Evolutionary conservation across 768 basidiomycete species (phyloP), one percentile per base, ranked within the genome.

Genomic region (Pleurotus djamor): DNA sequence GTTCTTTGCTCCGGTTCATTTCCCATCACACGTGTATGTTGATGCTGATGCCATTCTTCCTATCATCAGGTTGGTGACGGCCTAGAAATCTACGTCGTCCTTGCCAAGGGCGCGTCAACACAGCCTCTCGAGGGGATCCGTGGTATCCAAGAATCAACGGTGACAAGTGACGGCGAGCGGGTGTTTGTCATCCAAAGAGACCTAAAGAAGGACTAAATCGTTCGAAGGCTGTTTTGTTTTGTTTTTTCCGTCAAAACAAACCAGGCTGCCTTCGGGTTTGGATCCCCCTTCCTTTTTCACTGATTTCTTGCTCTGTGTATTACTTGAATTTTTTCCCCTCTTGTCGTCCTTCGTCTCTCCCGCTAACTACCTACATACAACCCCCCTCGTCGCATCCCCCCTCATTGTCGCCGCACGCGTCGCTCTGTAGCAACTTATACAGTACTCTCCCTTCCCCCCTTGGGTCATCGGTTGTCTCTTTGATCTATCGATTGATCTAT

Each of bases 31-130:
- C 66, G 7, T 64, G 34, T 43, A 36, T 64, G 43, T 62, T 65
- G 41, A 69, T 57, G 43, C 63, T 65, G 41, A 69, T 57, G 34
- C 38, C 33, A 45, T 47, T 28, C 38, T 45, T 50, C 47, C 37
- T 58, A 50, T 41, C 21, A 37, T 44, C 65, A 93, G 91, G 96
- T 99, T 63, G 96, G 96, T 47, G 96, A 98, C 71, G 94, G 93
- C 3, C 82, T 98, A 37, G 95, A 98, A 70, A 91, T 96, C 62
- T 96, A 89, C 68, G 81, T 98, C 58, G 88, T 93, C 48, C 80
- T 96, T 47, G 85, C 91, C 36, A 84, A 81, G 67, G 89, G 82
- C 44, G 85, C 86, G 34, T 77, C 79, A 35, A 66, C 85, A 56
- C 83, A 87, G 61, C 85, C 82, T 2, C 69, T 91, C 58, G 83